A percentile compares a stretch with the other conserved stretches of the same genome.
Evolutionary conservation across 495 filamentous ascomycete species (phyloP).

Genomic region (Letharia columbiana): DNA sequence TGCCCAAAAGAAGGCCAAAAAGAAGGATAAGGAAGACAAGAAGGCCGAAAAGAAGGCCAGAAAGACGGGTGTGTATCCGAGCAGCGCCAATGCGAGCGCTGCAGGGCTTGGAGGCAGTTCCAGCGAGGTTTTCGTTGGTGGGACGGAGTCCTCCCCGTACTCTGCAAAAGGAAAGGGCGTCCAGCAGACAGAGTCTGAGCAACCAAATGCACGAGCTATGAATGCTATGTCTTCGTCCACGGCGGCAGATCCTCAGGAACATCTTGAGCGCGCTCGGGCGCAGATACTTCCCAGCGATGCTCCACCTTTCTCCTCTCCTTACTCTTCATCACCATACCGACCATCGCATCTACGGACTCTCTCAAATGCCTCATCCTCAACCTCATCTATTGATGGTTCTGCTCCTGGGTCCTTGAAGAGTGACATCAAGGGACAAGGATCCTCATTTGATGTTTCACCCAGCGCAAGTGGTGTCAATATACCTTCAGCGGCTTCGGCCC

Average conservation of each 20-base stretch:
- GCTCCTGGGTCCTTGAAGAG: conserved; percentile 44
- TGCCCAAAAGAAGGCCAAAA: conserved; percentile 68
- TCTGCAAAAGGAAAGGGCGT: conserved; percentile 73
- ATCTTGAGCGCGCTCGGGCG: conserved; percentile 27
- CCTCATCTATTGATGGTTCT: conserved; percentile 65
- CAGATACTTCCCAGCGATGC: conserved; percentile 24
- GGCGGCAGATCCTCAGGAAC: conserved; percentile 18
- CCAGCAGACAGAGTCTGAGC: conserved; percentile 40
- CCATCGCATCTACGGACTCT: conserved; percentile 69
- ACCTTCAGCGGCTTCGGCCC: conserved; percentile 18
- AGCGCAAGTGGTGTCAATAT: conserved; percentile 33
- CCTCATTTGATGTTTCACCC: conserved; percentile 36
- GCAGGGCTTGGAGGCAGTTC: conserved; percentile 28
- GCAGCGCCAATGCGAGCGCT: conserved; percentile 32
- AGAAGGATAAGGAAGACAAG: conserved; percentile 72
- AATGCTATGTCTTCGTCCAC: conserved; percentile 10
- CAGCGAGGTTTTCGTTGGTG: conserved; percentile 35
- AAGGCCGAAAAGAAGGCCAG: conserved; percentile 68
- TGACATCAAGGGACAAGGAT: conserved; percentile 34
- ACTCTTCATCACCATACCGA: conserved; percentile 32
- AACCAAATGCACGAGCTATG: conserved; percentile 18
- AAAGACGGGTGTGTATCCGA: conserved; percentile 45
- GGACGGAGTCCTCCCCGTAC: conserved; percentile 20
- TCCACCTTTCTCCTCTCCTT: conserved; percentile 28
- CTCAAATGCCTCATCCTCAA: conserved; percentile 73